These are phyloP conservation scores for Ophiostoma tasmaniense DNA, from an alignment of 2,329 filamentous ascomycete species.

Conservation along the genomic window DNA sequence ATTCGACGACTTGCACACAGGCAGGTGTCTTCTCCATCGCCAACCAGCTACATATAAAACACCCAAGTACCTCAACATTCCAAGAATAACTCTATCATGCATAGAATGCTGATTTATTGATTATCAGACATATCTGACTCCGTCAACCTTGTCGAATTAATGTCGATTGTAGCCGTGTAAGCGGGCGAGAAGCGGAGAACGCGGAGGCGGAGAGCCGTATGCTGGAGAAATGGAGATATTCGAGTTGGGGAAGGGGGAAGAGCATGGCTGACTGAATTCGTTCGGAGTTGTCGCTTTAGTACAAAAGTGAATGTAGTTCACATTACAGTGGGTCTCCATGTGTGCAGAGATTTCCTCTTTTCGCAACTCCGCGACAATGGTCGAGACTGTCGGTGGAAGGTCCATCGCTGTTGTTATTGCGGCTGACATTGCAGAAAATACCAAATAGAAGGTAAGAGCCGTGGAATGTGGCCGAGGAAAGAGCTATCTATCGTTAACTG, in stretches of 20 bases:
- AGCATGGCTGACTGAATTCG: not conserved
- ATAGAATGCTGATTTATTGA: too few relatives aligned
- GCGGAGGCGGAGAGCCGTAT: not conserved
- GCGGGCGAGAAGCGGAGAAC: not conserved
- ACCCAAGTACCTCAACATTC: not conserved
- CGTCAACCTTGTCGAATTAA: not conserved
- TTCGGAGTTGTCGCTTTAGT: not conserved
- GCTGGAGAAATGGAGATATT: not conserved
- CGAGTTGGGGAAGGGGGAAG: not conserved
- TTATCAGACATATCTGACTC: not conserved
- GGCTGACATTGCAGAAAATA: too few relatives aligned
- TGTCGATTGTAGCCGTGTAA: not conserved
- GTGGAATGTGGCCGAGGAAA: not conserved
- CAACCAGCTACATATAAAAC: not conserved
- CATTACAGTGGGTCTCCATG: not conserved
- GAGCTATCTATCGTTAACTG: not conserved
- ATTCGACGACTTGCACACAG: not conserved
- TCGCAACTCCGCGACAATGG: not conserved
- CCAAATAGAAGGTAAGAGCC: not conserved
- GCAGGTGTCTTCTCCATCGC: not conserved
- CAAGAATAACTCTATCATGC: not conserved
- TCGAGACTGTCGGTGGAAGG: too few relatives aligned
- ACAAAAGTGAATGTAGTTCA: not conserved
- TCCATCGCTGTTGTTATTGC: too few relatives aligned
- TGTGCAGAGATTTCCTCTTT: conserved; percentile 1